Evolutionary conservation across 2,329 filamentous ascomycete genomes (phyloP), one percentile per base, ranked within the genome.

Genomic region (Fusarium sp.): DNA sequence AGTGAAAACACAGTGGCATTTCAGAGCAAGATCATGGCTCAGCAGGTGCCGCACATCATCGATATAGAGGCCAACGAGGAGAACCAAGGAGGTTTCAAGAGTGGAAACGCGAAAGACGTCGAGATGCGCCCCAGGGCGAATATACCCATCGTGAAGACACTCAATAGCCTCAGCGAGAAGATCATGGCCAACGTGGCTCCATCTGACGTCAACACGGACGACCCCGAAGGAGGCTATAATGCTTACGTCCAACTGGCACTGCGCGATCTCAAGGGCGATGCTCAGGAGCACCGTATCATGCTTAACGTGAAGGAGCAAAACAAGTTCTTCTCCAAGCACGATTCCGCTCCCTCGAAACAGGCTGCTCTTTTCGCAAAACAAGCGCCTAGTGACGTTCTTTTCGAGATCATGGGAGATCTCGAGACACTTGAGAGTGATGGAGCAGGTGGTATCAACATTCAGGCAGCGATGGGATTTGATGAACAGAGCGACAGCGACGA

Each of bases 41-140:
- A 89, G 34, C 87, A 91, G 57, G 89, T 99, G 20, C 94, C 96
- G 1, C 90, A 94, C 73, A 94, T 97, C 69, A 94, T 99, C 72
- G 92, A 99, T 77, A 80, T 99, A 28, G 93, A 95, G 76, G 96
- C 91, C 31, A 99, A 99, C 75, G 96, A 98, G 80, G 92, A 96
- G 78, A 95, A 99, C 74, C 90, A 97, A 78, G 97, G 94, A 72
- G 92, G 94, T 54, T 88, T 91, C 74, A 90, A 86, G 73, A 81
- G 86, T 65, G 96, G 96, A 50, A 98, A 99, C 77, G 86, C 91
- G 53, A 93, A 95, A 57, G 94, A 98, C 76, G 82, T 92, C 36
- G 96, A 97, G 69, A 97, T 98, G 93, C 88, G 93, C 34, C 93
- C 94, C 3, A 85, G 89, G 12, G 82, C 87, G 45, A 95, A 96